phyloP scores from a whole-genome alignment of 129 eudicot genomes.

The Pseudognaphalium luteoalbum region DNA sequence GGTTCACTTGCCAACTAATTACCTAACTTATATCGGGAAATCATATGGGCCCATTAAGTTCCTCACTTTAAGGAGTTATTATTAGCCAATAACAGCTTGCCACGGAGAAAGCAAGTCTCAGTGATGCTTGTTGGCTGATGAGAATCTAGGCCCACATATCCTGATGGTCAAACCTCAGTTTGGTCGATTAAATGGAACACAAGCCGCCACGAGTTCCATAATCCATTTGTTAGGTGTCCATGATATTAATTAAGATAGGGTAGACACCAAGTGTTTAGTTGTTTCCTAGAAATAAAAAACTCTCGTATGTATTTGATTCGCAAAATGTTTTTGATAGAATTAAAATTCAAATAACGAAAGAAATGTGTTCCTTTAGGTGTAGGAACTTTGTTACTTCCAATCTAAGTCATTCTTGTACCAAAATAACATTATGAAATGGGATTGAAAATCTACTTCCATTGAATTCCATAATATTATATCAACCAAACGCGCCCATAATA shows the following conservation, averaged over 20 bases:
- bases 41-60: not conserved
- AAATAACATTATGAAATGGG: too few species aligned
- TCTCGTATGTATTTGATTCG: too few species aligned
- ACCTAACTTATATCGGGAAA: constrained; percentile 2
- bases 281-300: not conserved
- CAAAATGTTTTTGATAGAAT: too few species aligned
- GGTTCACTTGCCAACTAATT: constrained; percentile 1
- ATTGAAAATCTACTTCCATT: too few species aligned
- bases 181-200: not conserved
- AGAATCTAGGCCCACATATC: not conserved
- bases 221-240: constrained; percentile 9
- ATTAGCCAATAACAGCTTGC: constrained; percentile 8
- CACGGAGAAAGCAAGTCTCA: not conserved
- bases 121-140: not conserved
- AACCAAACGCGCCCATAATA: too few species aligned
- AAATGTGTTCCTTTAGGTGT: too few species aligned
- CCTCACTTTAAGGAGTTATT: constrained; percentile 5
- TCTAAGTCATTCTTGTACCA: too few species aligned
- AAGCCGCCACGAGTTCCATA: not conserved
- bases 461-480: too few species aligned
- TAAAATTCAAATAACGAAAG: too few species aligned
- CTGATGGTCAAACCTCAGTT: constrained; percentile 1
- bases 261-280: not conserved
- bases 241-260: not conserved
- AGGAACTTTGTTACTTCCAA: too few species aligned